These are phyloP conservation scores for Penicillium sclerotigenum DNA, from an alignment of 2,329 filamentous ascomycete species.

Conservation along the genomic window DNA sequence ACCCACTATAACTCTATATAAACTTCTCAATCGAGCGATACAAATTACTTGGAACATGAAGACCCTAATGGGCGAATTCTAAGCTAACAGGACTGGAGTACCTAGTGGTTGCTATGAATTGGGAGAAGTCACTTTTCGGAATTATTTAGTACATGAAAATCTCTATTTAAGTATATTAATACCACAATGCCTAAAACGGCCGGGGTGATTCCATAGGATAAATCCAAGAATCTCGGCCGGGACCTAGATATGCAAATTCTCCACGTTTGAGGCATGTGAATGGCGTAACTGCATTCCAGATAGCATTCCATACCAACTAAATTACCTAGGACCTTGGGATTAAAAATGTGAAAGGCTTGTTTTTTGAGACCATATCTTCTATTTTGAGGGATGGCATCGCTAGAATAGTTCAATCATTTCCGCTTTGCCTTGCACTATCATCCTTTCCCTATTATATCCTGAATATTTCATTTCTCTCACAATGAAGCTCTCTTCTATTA, in stretches of 20 bases:
- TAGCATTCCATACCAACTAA: constrained; percentile 3
- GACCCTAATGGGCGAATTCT: too few relatives aligned
- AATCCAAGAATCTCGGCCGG: background rate
- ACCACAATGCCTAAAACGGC: too few relatives aligned
- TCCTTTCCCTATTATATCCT: background rate
- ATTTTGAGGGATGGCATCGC: background rate
- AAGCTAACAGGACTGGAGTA: too few relatives aligned
- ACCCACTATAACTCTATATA: too few relatives aligned
- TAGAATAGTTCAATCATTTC: background rate
- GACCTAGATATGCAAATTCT: background rate
- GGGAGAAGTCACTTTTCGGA: too few relatives aligned
- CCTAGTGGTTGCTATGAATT: too few relatives aligned
- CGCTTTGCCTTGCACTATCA: background rate
- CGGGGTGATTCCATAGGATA: background rate
- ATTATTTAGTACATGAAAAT: too few relatives aligned
- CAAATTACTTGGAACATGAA: too few relatives aligned
- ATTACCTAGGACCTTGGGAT: background rate
- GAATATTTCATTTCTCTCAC: background rate
- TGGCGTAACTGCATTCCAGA: constrained; percentile 14
- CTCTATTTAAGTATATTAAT: too few relatives aligned
- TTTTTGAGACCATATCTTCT: background rate
- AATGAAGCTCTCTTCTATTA: constrained; percentile 27
- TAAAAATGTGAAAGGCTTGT: constrained; percentile 7
- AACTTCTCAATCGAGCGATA: too few relatives aligned
- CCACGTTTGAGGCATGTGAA: constrained; percentile 4